Base-by-base conservation (phyloP, 2,329 filamentous ascomycete species). In the Corniculantispora saksenae region DNA sequence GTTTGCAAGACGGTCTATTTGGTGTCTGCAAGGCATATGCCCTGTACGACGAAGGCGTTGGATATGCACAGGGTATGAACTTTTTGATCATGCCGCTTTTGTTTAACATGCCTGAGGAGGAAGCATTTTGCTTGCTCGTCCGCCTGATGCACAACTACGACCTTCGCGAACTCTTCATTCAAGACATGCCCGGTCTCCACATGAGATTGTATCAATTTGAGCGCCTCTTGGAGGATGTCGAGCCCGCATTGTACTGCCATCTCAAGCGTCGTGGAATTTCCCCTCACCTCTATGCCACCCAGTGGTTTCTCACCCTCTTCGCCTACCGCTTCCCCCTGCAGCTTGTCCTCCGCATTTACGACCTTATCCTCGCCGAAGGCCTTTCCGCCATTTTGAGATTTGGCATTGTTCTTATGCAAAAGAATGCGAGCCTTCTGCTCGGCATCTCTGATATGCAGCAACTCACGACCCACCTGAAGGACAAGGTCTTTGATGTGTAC, bases 251-350 rank as follows among this genome's bases (percentile, higher is more conserved):
- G 8, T 97, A 97, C 79, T 97, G 94, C 75, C 95, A 99, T 77
- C 86, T 99, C 64, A 91, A 92, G 73, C 89, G 95, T 66, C 88
- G 91, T 64, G 90, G 92, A 69, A 95, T 99, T 63, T 91, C 91
- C 10, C 91, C 95, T 1, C 93, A 97, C 74, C 84, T 99, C 10
- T 99, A 99, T 75, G 95, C 95, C 53, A 99, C 95, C 0, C 95
- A 99, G 77, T 99, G 95, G 95, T 99, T 99, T 79, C 85, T 99
- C 58, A 99, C 95, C 0, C 84, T 99, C n/a, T 99, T 99, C 74
- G 93, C 94, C 38, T 99, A 99, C 77, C 91, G 96, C 50, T 99
- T 99, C 77, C 95, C 95, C 10, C 84, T 99, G 9, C 95, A 99
- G 75, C 87, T 99, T 12, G 95, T 99, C 8, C 89, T 99, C 65